Conservation (phyloP, 768 basidiomycete genomes). For the Suillus plorans region DNA sequence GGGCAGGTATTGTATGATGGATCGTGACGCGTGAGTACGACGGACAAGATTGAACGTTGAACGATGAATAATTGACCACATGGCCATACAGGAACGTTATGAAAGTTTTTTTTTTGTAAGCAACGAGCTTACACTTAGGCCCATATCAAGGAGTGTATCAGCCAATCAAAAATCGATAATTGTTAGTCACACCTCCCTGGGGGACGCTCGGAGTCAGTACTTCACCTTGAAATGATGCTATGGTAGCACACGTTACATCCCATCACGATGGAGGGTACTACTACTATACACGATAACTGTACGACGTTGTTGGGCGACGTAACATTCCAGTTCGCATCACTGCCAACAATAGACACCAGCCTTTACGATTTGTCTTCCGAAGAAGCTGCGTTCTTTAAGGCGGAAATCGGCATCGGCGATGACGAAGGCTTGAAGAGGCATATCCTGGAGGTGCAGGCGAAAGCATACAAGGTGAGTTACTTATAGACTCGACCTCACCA, state of each 20-base stretch:
- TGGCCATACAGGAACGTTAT: too few species aligned
- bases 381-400: conserved; percentile 23
- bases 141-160: too few species aligned
- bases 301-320: not conserved
- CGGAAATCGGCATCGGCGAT: conserved; percentile 24
- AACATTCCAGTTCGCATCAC: not conserved
- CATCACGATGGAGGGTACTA: not conserved
- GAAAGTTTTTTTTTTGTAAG: too few species aligned
- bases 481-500: not conserved
- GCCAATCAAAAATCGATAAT: too few species aligned
- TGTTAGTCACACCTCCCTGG: too few species aligned
- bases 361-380: conserved; percentile 5
- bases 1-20: too few species aligned
- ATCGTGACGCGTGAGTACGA: too few species aligned
- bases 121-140: too few species aligned
- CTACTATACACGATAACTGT: not conserved
- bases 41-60: too few species aligned
- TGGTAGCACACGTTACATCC: not conserved
- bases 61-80: too few species aligned
- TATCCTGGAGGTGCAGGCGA: conserved; percentile 25
- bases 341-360: not conserved
- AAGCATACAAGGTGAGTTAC: conserved; percentile 25
- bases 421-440: conserved; percentile 25
- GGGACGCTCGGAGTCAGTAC: too few species aligned
- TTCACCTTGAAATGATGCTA: not conserved